Percentiles rank a stretch among this genome's conserved stretches.
These are phyloP conservation scores for Ilex aquifolium DNA, from an alignment of 257 asterid genomes.

Conservation along the genomic window DNA sequence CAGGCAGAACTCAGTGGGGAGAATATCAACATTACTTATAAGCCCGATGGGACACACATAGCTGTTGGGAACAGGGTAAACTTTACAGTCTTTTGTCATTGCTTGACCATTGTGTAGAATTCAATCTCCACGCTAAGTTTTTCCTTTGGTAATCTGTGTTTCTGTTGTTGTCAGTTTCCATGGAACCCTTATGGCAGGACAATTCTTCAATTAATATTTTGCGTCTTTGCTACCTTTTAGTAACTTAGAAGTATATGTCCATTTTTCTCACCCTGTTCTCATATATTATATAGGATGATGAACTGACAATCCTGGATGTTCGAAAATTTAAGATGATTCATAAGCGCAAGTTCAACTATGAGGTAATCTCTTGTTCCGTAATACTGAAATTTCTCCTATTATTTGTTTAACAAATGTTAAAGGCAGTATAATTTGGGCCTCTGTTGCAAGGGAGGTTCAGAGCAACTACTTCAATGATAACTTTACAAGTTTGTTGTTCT, in stretches of 20 bases:
- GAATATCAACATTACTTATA: conserved; percentile 91
- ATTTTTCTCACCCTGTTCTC: conserved; percentile 7
- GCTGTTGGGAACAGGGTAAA: conserved; percentile 98
- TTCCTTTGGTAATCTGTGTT: neutral
- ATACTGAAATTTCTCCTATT: neutral
- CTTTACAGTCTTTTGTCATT: neutral
- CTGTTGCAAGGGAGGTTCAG: neutral
- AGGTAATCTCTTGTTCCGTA: conserved; percentile 40
- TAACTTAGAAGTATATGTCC: conserved; percentile 12
- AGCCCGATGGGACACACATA: conserved; percentile 91
- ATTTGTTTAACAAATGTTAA: neutral
- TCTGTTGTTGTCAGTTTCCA: neutral
- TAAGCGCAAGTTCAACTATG: conserved; percentile 92
- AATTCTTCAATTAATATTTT: neutral
- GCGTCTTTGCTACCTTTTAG: neutral
- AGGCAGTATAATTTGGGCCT: neutral
- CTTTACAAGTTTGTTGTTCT: too few species aligned
- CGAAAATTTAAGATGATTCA: conserved; percentile 95
- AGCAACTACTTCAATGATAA: neutral
- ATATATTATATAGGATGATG: conserved; percentile 67
- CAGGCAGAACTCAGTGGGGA: conserved; percentile 96
- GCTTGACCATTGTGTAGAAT: neutral
- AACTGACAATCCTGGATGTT: conserved; percentile 86
- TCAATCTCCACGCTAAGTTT: neutral
- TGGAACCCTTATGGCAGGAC: neutral